Evolutionary conservation across 768 basidiomycete species (phyloP), one percentile per base, ranked within the genome.

Genomic region (Tylopilus intermedius): DNA sequence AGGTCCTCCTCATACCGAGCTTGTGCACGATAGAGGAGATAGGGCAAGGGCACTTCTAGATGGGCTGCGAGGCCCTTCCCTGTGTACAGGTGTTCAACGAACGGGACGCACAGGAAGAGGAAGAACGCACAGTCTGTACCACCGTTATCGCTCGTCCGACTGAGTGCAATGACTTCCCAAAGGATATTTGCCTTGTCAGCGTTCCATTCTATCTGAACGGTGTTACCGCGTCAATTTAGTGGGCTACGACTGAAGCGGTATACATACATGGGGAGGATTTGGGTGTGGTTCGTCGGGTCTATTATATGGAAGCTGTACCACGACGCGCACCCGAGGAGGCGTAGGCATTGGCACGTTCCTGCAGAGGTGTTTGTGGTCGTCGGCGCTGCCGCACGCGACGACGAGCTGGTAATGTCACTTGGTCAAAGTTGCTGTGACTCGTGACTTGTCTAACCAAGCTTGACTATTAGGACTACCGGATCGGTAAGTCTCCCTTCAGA

Each of bases 1-100:
- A 93, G 79, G 63, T 90, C 90, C 67, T 92, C 86, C 65, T 92
- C 89, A 51, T 88, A 92, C 56, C 90, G 78, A 11, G 83, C 84
- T 65, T 90, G 87, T 13, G 88, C 88, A 21, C 90, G 80, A 62
- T 90, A 90, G 9, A 93, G 79, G 27, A 93, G 77, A 67, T 91
- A 93, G 0, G 90, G 90, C 5, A 93, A 70, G 0, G 90, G 90
- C 1, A 91, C 88, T 58, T 85, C 76, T 4, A 93, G 78, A 62
- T 88, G 89, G 24, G 80, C 76, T 4, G 90, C 88, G 11, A 93
- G 79, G 30, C 81, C 87, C 68, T 88, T 91, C 90, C 90, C 90
- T 93, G 66, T 40, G 38, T 40, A 40, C 38, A 33, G 24, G 48
- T 22, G 30, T 54, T 35, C 24, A 37, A 39, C 18, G 22, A 54